Percentiles rank a stretch among this genome's conserved stretches.
These are phyloP conservation scores for Penicillium sp. DNA, from an alignment of 2,329 filamentous ascomycete genomes.

Conservation along the genomic window DNA sequence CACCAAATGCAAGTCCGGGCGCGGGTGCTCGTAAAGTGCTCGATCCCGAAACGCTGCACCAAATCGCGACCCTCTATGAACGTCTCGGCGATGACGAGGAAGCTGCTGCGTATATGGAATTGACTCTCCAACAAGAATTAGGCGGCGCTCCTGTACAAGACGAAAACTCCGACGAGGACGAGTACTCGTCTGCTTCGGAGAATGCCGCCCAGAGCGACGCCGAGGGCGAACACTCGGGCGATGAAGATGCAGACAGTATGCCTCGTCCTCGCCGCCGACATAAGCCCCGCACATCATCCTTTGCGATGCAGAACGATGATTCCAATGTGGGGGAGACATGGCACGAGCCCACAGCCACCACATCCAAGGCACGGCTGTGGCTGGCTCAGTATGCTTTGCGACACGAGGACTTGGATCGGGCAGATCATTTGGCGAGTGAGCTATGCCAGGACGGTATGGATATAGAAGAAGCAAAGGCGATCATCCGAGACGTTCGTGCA, in stretches of 20 bases:
- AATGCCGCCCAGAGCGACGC: slow-evolving; percentile 39
- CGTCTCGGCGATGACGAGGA: slow-evolving; percentile 76
- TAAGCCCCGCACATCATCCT: slow-evolving; percentile 45
- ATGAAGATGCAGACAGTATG: slow-evolving; percentile 33
- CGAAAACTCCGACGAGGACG: slow-evolving; percentile 33
- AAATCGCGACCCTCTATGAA: slow-evolving; percentile 90
- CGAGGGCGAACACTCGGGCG: slow-evolving; percentile 38
- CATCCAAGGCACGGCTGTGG: slow-evolving; percentile 92
- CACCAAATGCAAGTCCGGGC: slow-evolving; percentile 23
- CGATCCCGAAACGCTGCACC: slow-evolving; percentile 87
- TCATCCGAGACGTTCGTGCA: slow-evolving; percentile 83
- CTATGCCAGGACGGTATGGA: slow-evolving; percentile 95
- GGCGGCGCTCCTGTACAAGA: slow-evolving; percentile 56
- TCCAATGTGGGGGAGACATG: slow-evolving; percentile 40
- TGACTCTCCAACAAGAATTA: slow-evolving; percentile 90
- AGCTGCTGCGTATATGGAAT: slow-evolving; percentile 91
- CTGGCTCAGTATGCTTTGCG: slow-evolving; percentile 81
- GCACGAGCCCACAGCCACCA: slow-evolving; percentile 76
- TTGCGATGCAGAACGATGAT: slow-evolving; percentile 40
- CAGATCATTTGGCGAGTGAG: slow-evolving; percentile 82
- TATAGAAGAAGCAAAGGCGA: slow-evolving; percentile 93
- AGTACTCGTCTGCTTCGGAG: slow-evolving; percentile 38
- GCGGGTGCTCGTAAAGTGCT: slow-evolving; percentile 58
- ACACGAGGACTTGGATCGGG: slow-evolving; percentile 73
- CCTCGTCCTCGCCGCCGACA: slow-evolving; percentile 59